Conservation (phyloP, 2,329 filamentous ascomycete species). For the Alternaria triticina region DNA sequence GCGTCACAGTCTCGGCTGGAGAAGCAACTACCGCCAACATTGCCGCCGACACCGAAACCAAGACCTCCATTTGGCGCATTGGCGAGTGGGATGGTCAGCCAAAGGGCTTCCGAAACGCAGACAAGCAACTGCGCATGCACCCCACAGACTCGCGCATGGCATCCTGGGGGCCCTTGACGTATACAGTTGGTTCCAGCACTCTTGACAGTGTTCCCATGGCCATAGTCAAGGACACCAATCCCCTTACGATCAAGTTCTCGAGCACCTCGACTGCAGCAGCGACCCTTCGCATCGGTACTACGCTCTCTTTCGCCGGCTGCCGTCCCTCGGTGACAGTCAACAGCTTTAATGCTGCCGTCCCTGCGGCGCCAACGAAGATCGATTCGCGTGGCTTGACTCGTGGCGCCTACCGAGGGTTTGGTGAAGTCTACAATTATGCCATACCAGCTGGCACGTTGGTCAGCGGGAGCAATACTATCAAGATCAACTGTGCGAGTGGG, state of each 20-base stretch:
- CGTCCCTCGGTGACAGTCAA: constrained; percentile 66
- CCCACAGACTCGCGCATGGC: constrained; percentile 70
- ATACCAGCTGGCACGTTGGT: constrained; percentile 66
- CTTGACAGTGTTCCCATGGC: constrained; percentile 69
- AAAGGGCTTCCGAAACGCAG: constrained; percentile 69
- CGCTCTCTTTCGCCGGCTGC: constrained; percentile 65
- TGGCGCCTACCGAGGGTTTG: constrained; percentile 68
- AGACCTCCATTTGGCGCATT: constrained; percentile 66
- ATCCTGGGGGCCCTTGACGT: constrained; percentile 65
- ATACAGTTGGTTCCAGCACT: constrained; percentile 64
- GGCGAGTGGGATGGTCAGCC: constrained; percentile 69
- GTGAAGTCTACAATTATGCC: constrained; percentile 68
- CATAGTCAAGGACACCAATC: constrained; percentile 66
- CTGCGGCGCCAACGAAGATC: constrained; percentile 65
- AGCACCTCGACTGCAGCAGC: constrained; percentile 59
- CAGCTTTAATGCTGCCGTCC: constrained; percentile 56
- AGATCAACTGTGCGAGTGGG: constrained; percentile 65
- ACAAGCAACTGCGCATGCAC: constrained; percentile 72
- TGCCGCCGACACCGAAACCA: constrained; percentile 55
- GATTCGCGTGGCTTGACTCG: constrained; percentile 70
- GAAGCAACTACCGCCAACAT: constrained; percentile 59
- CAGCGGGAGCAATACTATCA: constrained; percentile 67
- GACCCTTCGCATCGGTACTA: constrained; percentile 70
- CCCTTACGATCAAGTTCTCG: constrained; percentile 66
- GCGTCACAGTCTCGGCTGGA: constrained; percentile 57